Conservation (phyloP, 1,139 yeast genomes). For the Sugiyamaella neomexicana region DNA sequence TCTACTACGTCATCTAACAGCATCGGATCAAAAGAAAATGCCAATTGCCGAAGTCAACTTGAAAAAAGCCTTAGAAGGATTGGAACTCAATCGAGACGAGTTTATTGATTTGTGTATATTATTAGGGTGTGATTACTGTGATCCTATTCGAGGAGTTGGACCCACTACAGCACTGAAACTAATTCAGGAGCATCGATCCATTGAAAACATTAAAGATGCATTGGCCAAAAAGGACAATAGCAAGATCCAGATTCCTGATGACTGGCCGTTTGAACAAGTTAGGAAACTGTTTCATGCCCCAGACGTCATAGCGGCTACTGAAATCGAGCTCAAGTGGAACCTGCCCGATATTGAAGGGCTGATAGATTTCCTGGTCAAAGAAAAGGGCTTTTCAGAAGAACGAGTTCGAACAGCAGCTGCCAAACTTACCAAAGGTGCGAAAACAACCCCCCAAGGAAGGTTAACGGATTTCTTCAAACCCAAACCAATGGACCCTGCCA, state of each 20-base stretch:
- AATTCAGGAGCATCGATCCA: conserved; percentile 77
- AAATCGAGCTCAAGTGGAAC: conserved; percentile 60
- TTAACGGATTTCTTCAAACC: conserved; percentile 87
- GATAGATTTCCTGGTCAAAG: conserved; percentile 66
- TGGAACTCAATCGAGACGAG: conserved; percentile 67
- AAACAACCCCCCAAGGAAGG: conserved; percentile 86
- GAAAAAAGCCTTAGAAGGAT: conserved; percentile 66
- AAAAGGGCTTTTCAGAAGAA: conserved; percentile 89
- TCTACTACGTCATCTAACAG: conserved; percentile 83
- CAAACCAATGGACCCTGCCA: conserved; percentile 48
- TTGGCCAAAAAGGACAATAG: conserved; percentile 61
- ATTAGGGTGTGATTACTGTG: conserved; percentile 96
- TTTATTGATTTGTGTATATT: conserved; percentile 90
- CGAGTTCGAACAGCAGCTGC: conserved; percentile 86
- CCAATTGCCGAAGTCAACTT: conserved; percentile 86
- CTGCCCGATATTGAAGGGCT: conserved; percentile 79
- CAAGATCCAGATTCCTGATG: conserved; percentile 84
- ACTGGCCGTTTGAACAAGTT: conserved; percentile 92
- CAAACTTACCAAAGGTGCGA: conserved; percentile 78
- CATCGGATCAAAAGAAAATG: conserved; percentile 88
- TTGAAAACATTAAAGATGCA: conserved; percentile 72
- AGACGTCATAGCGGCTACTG: conserved; percentile 64
- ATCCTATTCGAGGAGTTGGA: conserved; percentile 91
- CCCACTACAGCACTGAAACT: conserved; percentile 90
- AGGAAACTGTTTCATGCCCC: conserved; percentile 79